Percentiles rank a stretch among this genome's conserved stretches.
Conservation (phyloP, 352 stramenopile species). For the Achlya hypogyna region DNA sequence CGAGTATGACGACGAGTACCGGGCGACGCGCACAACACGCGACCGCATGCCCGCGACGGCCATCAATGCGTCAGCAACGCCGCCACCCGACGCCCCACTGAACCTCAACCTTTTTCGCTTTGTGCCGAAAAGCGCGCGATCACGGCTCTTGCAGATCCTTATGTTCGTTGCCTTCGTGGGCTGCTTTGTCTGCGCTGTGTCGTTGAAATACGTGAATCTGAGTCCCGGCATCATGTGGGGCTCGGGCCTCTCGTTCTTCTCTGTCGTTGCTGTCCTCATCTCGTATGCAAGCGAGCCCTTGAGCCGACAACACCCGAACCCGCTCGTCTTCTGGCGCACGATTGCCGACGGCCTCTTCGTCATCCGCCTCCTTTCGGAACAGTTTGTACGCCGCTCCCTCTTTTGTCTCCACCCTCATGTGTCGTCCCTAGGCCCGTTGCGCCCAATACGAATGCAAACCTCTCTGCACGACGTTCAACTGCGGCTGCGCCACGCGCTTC, state of each 20-base stretch:
- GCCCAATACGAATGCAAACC: conserved; percentile 43
- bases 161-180: conserved; percentile 49
- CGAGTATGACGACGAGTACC: conserved; percentile 6
- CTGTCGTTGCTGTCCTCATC: conserved; percentile 81
- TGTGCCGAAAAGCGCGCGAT: conserved; percentile 9
- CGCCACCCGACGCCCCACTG: background rate
- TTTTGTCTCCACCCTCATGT: conserved; percentile 30
- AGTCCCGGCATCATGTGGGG: conserved; percentile 78
- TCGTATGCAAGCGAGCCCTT: conserved; percentile 69
- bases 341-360: conserved; percentile 81
- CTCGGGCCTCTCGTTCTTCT: conserved; percentile 69
- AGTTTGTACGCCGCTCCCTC: conserved; percentile 51
- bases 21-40: background rate
- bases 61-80: background rate
- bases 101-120: background rate
- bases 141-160: conserved; percentile 74
- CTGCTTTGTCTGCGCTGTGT: conserved; percentile 48
- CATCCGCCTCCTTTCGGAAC: conserved; percentile 66
- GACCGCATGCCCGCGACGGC: background rate
- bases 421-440: conserved; percentile 6
- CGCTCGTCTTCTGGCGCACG: conserved; percentile 82
- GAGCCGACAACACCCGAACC: conserved; percentile 80
- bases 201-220: conserved; percentile 64
- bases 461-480: conserved; percentile 68
- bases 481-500: conserved; percentile 51